These are phyloP conservation scores for Aegilops speltoides DNA, from an alignment of 176 grass and related monocot species.

Conservation along the genomic window DNA sequence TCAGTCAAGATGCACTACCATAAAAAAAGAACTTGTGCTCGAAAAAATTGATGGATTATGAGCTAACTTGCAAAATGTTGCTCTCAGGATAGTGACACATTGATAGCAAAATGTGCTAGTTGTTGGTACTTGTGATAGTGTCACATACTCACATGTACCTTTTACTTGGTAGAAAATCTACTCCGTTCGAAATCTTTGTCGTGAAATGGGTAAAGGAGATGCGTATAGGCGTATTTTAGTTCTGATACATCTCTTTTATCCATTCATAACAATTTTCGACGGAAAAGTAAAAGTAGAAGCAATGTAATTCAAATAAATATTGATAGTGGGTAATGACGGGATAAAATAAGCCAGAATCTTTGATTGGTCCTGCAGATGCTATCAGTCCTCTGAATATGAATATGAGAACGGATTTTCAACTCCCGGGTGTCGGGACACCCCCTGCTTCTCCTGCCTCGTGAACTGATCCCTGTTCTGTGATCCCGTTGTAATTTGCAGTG, in stretches of 20 bases:
- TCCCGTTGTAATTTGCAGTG: too few relatives aligned
- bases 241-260: too few relatives aligned
- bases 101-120: neutral
- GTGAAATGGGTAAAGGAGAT: too few relatives aligned
- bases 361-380: neutral
- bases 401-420: too few relatives aligned
- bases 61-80: neutral
- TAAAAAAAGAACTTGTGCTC: neutral
- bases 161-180: neutral
- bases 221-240: too few relatives aligned
- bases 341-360: neutral
- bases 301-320: neutral
- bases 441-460: too few relatives aligned
- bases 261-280: too few relatives aligned
- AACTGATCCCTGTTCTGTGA: too few relatives aligned
- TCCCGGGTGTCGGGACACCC: too few relatives aligned
- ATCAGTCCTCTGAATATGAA: neutral
- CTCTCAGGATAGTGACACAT: neutral
- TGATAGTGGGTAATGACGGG: neutral
- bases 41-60: neutral
- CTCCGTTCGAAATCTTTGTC: too few relatives aligned
- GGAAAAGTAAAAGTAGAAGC: too few relatives aligned
- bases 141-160: too few relatives aligned
- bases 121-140: neutral
- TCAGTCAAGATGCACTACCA: neutral